Evolutionary conservation across 345 rosid species (phyloP).

Genomic region (Euphorbia lathyris): DNA sequence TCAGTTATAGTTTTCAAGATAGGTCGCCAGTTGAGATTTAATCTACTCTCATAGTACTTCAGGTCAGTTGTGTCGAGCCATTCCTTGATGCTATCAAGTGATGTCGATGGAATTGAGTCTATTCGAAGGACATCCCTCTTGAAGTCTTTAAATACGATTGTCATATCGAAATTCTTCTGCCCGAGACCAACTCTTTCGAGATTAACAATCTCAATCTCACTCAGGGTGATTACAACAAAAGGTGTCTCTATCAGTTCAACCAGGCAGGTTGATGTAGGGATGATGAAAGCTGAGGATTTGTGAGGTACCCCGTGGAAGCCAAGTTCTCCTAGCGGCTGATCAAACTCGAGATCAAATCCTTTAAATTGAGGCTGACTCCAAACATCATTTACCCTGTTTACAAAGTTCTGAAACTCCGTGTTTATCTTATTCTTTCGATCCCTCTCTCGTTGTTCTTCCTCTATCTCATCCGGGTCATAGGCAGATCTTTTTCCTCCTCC

Average conservation of each 20-base stretch:
- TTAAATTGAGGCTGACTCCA: conserved; percentile 86
- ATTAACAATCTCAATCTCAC: conserved; percentile 95
- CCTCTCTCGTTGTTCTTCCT: conserved; percentile 90
- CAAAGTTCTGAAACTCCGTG: conserved; percentile 81
- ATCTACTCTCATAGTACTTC: conserved; percentile 89
- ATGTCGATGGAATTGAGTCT: conserved; percentile 73
- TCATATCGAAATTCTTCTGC: conserved; percentile 91
- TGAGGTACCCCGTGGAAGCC: conserved; percentile 95
- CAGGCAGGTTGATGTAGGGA: conserved; percentile 84
- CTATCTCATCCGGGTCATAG: conserved; percentile 94
- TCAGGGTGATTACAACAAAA: conserved; percentile 73
- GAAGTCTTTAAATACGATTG: conserved; percentile 89
- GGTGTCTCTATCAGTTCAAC: conserved; percentile 86
- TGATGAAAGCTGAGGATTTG: conserved; percentile 74
- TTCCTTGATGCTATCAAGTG: conserved; percentile 82
- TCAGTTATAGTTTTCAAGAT: conserved; percentile 85
- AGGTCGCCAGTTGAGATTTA: conserved; percentile 92
- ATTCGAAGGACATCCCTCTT: conserved; percentile 80
- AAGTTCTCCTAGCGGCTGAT: conserved; percentile 87
- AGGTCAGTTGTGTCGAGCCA: conserved; percentile 93
- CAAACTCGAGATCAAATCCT: conserved; percentile 86
- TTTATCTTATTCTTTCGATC: conserved; percentile 82
- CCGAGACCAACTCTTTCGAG: conserved; percentile 95
- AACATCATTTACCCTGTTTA: conserved; percentile 71
- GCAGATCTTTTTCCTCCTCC: conserved; percentile 94